Base-by-base conservation (phyloP, 2,329 filamentous ascomycete genomes). In the Arachnomyces sp. region DNA sequence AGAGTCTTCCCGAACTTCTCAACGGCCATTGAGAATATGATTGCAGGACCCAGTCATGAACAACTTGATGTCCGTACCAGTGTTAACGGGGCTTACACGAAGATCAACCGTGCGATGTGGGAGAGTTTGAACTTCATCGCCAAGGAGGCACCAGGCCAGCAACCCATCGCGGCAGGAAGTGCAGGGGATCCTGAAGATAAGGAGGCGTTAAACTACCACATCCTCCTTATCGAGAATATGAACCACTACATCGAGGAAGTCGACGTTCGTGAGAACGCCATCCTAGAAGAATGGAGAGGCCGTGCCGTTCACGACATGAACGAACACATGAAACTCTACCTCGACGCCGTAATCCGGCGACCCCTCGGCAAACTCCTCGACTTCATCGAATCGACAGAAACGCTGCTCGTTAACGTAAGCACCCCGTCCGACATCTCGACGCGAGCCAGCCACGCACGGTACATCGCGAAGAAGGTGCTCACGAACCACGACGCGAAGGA, bases 211-310 rank as follows among this genome's bases (percentile, higher is more conserved):
- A 96, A 96, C 66, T 94, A 94, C 66, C 89, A 96, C 63, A 94
- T 98, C 54, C 74, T 96, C 28, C 74, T 96, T 39, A 96, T 98
- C 51, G 90, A 98, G 63, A 98, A 98, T 62, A 95, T 95, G 88
- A 93, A 95, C 57, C 88, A 94, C 63, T 96, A 94, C 65, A 71
- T 92, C 8, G 89, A 96, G 59, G 89, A 95, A 61, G 83, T 94
- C 7, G 86, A 94, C 50, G 68, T 82, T 12, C 75, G 78, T 13
- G 74, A 76, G 29, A 78, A 92, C 46, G 75, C 83, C 6, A 79
- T 94, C 1, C 73, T 96, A 3, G 79, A 85, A 44, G 79, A 85
- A 50, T 95, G 89, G 85, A 83, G 81, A 55, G 77, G 81, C 30
- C 81, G 82, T 42, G 92, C 90, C 1, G 70, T 76, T 25, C 73